Percentiles rank a stretch among this genome's conserved stretches.
These are phyloP conservation scores for Abelmoschus esculentus DNA, from an alignment of 345 rosid genomes.

Conservation along the genomic window DNA sequence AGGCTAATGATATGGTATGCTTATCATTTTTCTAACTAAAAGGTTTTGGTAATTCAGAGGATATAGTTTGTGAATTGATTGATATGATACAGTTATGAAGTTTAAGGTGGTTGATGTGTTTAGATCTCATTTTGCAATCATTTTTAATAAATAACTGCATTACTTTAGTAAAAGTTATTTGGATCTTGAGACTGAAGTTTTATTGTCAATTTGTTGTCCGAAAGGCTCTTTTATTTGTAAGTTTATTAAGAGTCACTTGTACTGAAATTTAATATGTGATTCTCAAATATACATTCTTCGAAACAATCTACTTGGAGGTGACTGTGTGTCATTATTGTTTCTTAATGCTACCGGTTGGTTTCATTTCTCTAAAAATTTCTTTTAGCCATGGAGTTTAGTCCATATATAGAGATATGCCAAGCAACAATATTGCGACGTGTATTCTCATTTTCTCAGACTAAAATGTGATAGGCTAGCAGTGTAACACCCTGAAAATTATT, in stretches of 20 bases:
- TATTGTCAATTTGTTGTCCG: background rate
- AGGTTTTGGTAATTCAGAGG: background rate
- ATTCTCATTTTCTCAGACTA: background rate
- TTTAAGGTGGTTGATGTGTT: no score
- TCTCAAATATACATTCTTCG: background rate
- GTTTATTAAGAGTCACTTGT: background rate
- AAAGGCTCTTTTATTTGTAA: background rate
- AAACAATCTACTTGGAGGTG: background rate
- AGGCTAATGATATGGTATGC: conserved; percentile 65
- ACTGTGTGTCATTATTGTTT: no score
- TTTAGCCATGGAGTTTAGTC: background rate
- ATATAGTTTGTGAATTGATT: background rate
- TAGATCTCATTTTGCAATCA: conserved; percentile 17
- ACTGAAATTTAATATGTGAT: background rate
- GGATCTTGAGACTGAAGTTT: background rate
- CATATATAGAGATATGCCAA: background rate
- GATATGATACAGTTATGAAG: background rate
- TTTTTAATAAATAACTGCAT: background rate
- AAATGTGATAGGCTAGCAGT: background rate
- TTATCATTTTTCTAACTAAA: background rate
- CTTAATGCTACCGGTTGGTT: no score
- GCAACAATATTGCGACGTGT: background rate
- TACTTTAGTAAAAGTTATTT: background rate
- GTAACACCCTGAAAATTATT: no score
- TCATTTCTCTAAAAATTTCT: background rate